Base-by-base conservation (phyloP, 306 rosid species). In the Delonix regia region DNA sequence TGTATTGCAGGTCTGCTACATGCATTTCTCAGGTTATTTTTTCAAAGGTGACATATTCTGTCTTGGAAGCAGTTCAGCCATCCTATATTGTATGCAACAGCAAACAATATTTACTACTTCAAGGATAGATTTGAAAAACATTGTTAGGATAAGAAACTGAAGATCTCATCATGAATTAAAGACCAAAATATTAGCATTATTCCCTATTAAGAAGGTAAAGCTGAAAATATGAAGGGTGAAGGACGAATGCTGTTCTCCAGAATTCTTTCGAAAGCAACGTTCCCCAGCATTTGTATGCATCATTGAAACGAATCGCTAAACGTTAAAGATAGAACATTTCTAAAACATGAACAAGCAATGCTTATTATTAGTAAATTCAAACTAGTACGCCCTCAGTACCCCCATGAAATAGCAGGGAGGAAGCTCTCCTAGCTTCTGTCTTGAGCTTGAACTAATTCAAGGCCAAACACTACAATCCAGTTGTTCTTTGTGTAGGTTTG, bases 351-450 rank as follows among this genome's bases (percentile, higher is more conserved):
- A 62, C 16, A 5, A n/a, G 52, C 25, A 41, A 49, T 44, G 61
- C 59, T 61, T 84, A 60, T 80, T 74, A 74, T 81, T 80, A n/a
- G 77, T 71, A 69, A 68, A 66, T 72, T 66, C 59, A 77, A 63
- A 81, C 80, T 49, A 34, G 86, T 80, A 80, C 76, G 82, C 41
- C 60, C 63, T 76, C 67, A 38, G 64, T 73, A 79, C 74, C 78
- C 77, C 70, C 47, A 25, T 49, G 41, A 74, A 80, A 80, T 74
- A 78, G 56, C 9, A 18, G 81, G 78, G 51, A 74, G 39, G 69
- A 16, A 41, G 36, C 57, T 59, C 57, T 80, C 81, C 62, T 36
- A 80, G 83, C 79, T 74, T 81, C 30, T 53, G 63, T 30, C 68
- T 21, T 18, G 49, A 79, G 57, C 79, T 84, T 71, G 65, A 82